A percentile compares a stretch with the other conserved stretches of the same genome.
phyloP scores from a whole-genome alignment of 495 filamentous ascomycete genomes.

The Neurospora discreta region DNA sequence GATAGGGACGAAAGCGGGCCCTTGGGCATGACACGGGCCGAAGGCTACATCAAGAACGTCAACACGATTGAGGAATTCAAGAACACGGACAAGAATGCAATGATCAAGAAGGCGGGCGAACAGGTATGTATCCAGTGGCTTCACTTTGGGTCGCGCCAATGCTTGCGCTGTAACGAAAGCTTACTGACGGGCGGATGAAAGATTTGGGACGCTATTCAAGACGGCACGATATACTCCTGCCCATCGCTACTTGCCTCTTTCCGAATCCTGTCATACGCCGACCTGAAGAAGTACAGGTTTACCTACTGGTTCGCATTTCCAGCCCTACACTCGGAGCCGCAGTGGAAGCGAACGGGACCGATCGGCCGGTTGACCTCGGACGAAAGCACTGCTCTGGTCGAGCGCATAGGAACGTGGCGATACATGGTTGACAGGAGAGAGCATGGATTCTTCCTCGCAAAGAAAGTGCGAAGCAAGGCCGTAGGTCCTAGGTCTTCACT shows the following conservation, averaged over 20 bases:
- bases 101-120: conserved; percentile 62
- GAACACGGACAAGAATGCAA: conserved; percentile 55
- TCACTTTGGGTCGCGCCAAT: not conserved
- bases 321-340: conserved; percentile 75
- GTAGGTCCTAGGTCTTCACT: conserved; percentile 13
- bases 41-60: conserved; percentile 89
- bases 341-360: conserved; percentile 50
- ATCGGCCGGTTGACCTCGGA: conserved; percentile 43
- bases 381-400: conserved; percentile 66
- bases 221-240: conserved; percentile 89
- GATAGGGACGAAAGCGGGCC: conserved; percentile 46
- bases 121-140: conserved; percentile 43
- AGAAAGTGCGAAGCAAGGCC: conserved; percentile 43
- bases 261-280: conserved; percentile 81
- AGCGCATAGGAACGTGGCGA: conserved; percentile 75
- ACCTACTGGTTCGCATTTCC: conserved; percentile 94
- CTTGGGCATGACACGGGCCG: conserved; percentile 62
- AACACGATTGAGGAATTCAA: conserved; percentile 94
- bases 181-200: conserved; percentile 23
- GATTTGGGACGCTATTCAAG: conserved; percentile 96
- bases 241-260: conserved; percentile 86
- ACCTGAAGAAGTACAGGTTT: conserved; percentile 92
- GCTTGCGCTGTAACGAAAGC: not conserved
- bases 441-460: conserved; percentile 89
- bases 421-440: conserved; percentile 68